phyloP scores from a whole-genome alignment of 371 early-diverging fungal genomes.

The Dinochytrium kinnereticum region DNA sequence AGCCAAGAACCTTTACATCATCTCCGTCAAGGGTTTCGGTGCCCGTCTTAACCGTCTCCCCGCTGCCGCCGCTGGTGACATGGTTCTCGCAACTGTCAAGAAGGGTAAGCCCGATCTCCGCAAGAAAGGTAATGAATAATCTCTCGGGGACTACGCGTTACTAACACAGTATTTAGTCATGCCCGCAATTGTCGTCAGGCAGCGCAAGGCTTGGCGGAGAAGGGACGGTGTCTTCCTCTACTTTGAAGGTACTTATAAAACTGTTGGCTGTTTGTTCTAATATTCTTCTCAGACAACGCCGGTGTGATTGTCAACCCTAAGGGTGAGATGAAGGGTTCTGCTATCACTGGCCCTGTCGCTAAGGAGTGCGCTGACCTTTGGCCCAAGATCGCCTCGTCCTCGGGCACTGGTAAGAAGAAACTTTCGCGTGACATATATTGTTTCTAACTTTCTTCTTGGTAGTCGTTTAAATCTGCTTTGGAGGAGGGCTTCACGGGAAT shows the following conservation, averaged over 20 bases:
- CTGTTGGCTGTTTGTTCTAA: constrained; percentile 35
- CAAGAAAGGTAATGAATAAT: constrained; percentile 89
- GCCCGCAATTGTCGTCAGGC: constrained; percentile 99
- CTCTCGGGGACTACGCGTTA: neutral
- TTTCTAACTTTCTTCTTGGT: no score
- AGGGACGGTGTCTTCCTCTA: constrained; percentile 98
- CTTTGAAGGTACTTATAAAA: constrained; percentile 56
- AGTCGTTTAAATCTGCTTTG: no score
- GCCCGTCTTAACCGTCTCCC: constrained; percentile 99
- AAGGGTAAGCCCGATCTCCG: constrained; percentile 99
- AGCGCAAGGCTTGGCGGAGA: constrained; percentile 99
- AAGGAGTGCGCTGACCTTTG: constrained; percentile 99
- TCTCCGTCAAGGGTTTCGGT: constrained; percentile 97
- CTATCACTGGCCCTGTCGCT: constrained; percentile 99
- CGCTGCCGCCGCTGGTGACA: constrained; percentile 99
- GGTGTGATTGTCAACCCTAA: constrained; percentile 98
- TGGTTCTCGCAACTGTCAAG: constrained; percentile 99
- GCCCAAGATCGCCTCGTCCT: constrained; percentile 99
- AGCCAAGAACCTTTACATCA: constrained; percentile 99
- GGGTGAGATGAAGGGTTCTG: constrained; percentile 99
- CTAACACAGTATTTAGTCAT: constrained; percentile 66
- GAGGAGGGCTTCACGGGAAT: no score
- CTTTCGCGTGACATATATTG: no score
- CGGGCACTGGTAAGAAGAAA: constrained; percentile 78
- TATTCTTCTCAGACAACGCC: constrained; percentile 80